Base-by-base conservation (phyloP, 1,284 basidiomycete species). In the Hemileia vastatrix region DNA sequence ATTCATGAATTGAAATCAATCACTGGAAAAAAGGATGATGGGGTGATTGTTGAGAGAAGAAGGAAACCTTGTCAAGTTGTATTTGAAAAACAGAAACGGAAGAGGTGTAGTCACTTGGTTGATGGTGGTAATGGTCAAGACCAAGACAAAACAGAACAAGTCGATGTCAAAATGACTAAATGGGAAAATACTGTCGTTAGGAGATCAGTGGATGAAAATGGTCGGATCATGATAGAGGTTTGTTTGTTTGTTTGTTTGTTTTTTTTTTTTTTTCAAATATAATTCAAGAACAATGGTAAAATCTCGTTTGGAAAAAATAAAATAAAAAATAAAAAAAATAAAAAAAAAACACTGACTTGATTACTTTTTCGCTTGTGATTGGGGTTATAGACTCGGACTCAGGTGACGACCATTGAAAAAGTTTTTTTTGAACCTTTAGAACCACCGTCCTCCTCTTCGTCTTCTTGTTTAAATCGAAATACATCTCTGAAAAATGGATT, bases 351-450 rank as follows among this genome's bases (percentile, higher is more conserved):
- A n/a, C 2, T 58, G 15, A 23, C 4, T n/a, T 9, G 15, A 18
- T 4, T 1, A 11, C 43, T 21, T 58, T 47, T 49, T 50, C 49
- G 23, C 3, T 6, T 3, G 51, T 2, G 9, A n/a, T 27, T 13
- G 33, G 3, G 3, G 1, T 56, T 19, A 18, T 51, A 58, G 56
- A 58, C 56, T 33, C 15, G 56, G 21, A 58, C 56, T 13, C 47
- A 49, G 15, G 33, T 23, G 50, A 58, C 56, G 33, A 40, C 50
- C 18, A 58, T 58, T 33, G 56, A 58, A 43, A 58, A 58, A 43
- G 56, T 36, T 13, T 58, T 36, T 33, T 58, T 58, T 51, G 47
- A 45, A 18, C 45, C 23, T 21, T 48, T 24, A 19, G 31, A 52
- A 8, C 36, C 23, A 32, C 24, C 23, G 21, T 6, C 24, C 40